These are phyloP conservation scores for Melaleuca quinquenervia DNA, from an alignment of 345 rosid genomes.

Conservation along the genomic window DNA sequence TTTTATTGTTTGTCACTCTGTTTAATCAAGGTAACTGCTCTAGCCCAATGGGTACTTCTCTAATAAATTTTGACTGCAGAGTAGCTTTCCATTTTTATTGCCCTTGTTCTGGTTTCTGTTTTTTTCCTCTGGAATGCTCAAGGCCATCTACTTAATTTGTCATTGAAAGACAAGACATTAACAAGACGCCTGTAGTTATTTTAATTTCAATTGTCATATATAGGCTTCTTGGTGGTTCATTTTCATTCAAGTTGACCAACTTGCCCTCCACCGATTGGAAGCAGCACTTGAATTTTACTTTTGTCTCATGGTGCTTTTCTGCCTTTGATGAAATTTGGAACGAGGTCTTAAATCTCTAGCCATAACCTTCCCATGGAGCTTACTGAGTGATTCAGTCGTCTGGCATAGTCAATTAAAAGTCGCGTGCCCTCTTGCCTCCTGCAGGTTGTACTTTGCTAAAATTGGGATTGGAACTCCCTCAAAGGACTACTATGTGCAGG, in stretches of 20 bases:
- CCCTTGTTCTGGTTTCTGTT: background rate
- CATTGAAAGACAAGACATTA: background rate
- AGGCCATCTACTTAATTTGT: background rate
- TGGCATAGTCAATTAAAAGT: background rate
- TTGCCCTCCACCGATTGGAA: background rate
- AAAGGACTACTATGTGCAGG: conserved; percentile 33
- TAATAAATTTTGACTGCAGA: background rate
- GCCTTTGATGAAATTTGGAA: background rate
- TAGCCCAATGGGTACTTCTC: background rate
- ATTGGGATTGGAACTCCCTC: conserved; percentile 31
- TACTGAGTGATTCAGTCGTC: background rate
- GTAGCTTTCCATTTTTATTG: background rate
- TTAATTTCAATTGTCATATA: background rate
- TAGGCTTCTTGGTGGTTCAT: background rate
- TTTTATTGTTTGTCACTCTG: background rate
- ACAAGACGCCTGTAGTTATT: background rate
- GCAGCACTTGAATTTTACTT: background rate
- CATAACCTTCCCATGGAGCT: background rate
- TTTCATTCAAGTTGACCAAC: background rate
- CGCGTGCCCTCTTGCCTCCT: background rate
- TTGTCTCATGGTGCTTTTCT: background rate
- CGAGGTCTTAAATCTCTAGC: background rate
- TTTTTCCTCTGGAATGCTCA: background rate
- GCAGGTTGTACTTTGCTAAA: conserved; percentile 32
- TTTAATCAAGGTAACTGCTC: background rate